Evolutionary conservation across 345 rosid species (phyloP), one percentile per base, ranked within the genome.

Genomic region (Psidium guajava): DNA sequence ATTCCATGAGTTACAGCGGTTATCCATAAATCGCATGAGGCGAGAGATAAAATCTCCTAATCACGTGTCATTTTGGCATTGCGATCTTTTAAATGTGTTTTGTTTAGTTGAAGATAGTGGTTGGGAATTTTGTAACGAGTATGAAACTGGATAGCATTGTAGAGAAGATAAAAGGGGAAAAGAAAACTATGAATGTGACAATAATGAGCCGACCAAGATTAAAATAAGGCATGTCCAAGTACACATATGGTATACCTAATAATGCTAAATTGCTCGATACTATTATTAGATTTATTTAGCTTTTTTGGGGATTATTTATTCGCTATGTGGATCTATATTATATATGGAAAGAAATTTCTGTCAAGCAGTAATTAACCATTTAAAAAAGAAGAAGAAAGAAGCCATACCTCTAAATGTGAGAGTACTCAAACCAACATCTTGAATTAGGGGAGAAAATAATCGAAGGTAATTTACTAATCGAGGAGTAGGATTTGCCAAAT

Each of bases 41-140:
- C 1, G 16, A 51, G 16, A 15, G 16, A n/a, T n/a, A n/a, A 51
- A 51, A 51, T 51, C 16, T 15, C 18, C 6, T 44, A 44, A 44
- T 40, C 42, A 40, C 42, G 42, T 3, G 42, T 40, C 53, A 4
- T 13, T 5, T 40, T n/a, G n/a, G n/a, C n/a, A n/a, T 40, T 40
- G 42, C 6, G 42, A 14, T 15, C 11, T 61, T 61, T 28, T 0
- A 0, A 1, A 61, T 61, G 74, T 0, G 2, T 28, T 27, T 61
- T 6, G 2, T 61, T 5, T 7, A 3, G 11, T 61, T 28, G 7
- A 0, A 28, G 74, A 28, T 61, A 28, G 28, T 6, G 3, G 28
- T 61, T 21, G 1, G n/a, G 11, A 61, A 61, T 61, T 61, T 0
- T 0, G 11, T 27, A 15, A 0, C 3, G 1, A n/a, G n/a, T n/a